Percentiles rank a stretch among this genome's conserved stretches.
These are phyloP conservation scores for Hymenoscyphus albidus DNA, from an alignment of 2,329 filamentous ascomycete species.

Conservation along the genomic window DNA sequence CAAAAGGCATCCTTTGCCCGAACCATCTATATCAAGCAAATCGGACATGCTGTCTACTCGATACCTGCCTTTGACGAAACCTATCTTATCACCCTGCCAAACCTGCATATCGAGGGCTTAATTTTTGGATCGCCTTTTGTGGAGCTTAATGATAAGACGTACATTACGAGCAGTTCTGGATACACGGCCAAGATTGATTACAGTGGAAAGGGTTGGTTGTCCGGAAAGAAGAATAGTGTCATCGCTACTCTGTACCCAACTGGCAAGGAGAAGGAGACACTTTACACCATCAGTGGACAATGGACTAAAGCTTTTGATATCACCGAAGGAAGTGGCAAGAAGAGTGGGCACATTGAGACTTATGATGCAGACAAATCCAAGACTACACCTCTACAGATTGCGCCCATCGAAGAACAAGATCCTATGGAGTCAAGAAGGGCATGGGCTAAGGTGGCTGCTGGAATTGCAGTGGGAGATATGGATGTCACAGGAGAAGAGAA, in stretches of 20 bases:
- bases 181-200: slow-evolving; percentile 91
- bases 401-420: slow-evolving; percentile 74
- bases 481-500: slow-evolving; percentile 76
- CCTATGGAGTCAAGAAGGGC: slow-evolving; percentile 83
- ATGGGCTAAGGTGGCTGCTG: slow-evolving; percentile 80
- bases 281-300: slow-evolving; percentile 82
- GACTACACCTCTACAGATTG: slow-evolving; percentile 66
- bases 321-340: slow-evolving; percentile 60
- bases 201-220: slow-evolving; percentile 88
- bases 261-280: slow-evolving; percentile 65
- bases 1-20: slow-evolving; percentile 93
- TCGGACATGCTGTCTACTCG: slow-evolving; percentile 81
- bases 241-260: slow-evolving; percentile 69
- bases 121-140: slow-evolving; percentile 84
- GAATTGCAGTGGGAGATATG: slow-evolving; percentile 79
- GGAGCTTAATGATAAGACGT: slow-evolving; percentile 80
- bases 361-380: slow-evolving; percentile 57
- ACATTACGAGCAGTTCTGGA: slow-evolving; percentile 81
- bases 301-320: slow-evolving; percentile 85
- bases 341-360: slow-evolving; percentile 50
- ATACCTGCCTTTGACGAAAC: slow-evolving; percentile 56
- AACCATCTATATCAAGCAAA: slow-evolving; percentile 92
- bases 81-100: slow-evolving; percentile 88
- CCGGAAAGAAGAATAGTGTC: slow-evolving; percentile 92
- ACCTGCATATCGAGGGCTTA: slow-evolving; percentile 88